Percentiles rank a stretch among this genome's conserved stretches.
Conservation (phyloP, 495 filamentous ascomycete species). For the Penicillium cinerascens region DNA sequence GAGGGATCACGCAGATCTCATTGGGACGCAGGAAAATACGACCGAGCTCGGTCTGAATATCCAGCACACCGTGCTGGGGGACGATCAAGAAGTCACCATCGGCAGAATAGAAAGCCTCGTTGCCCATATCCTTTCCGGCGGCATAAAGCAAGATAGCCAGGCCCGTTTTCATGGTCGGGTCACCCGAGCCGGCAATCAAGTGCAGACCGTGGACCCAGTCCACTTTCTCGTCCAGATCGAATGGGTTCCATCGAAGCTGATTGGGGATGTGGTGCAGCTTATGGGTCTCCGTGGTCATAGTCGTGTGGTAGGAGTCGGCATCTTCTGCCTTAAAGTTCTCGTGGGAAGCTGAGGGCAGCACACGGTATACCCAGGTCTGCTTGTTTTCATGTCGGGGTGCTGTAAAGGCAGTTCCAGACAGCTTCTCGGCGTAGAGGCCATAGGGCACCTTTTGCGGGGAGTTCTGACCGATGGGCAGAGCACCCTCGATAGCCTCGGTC, state of each 20-base stretch:
- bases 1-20: slow-evolving; percentile 85
- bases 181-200: slow-evolving; percentile 76
- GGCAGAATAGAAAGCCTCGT: slow-evolving; percentile 80
- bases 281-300: slow-evolving; percentile 44
- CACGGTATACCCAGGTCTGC: slow-evolving; percentile 93
- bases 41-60: slow-evolving; percentile 84
- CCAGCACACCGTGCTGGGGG: slow-evolving; percentile 74
- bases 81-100: slow-evolving; percentile 90
- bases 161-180: slow-evolving; percentile 76
- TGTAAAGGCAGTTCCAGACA: slow-evolving; percentile 91
- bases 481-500: slow-evolving; percentile 54
- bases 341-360: slow-evolving; percentile 80
- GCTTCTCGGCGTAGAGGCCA: slow-evolving; percentile 88
- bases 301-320: slow-evolving; percentile 51
- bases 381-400: slow-evolving; percentile 85
- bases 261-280: slow-evolving; percentile 71
- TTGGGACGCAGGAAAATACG: slow-evolving; percentile 78
- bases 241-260: slow-evolving; percentile 89
- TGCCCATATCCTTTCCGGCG: slow-evolving; percentile 75
- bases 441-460: slow-evolving; percentile 83
- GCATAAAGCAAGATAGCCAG: slow-evolving; percentile 81
- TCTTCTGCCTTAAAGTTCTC: slow-evolving; percentile 62
- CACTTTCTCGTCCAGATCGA: slow-evolving; percentile 66
- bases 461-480: slow-evolving; percentile 68
- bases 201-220: slow-evolving; percentile 80